Percentiles rank a stretch among this genome's conserved stretches.
These are phyloP conservation scores for Henningerozyma blattae DNA, from an alignment of 805 yeast species.

Conservation along the genomic window DNA sequence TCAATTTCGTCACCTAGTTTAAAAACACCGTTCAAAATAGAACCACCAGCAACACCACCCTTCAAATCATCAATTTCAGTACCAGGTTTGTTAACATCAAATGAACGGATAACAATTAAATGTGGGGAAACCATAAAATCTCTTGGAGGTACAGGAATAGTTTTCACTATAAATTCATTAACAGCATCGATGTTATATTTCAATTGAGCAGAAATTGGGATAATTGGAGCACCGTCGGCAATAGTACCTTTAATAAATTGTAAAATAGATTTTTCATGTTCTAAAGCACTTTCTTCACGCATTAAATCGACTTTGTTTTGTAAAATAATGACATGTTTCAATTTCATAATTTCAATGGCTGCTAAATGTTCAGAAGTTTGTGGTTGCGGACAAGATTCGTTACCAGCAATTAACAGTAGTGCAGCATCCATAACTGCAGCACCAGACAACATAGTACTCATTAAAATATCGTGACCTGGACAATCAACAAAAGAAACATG, in stretches of 20 bases:
- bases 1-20: constrained; percentile 96
- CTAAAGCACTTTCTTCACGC: constrained; percentile 94
- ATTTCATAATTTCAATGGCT: constrained; percentile 98
- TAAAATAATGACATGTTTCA: constrained; percentile 88
- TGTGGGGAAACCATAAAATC: constrained; percentile 91
- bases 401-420: constrained; percentile 87
- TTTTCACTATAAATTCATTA: constrained; percentile 88
- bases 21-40: constrained; percentile 93
- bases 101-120: constrained; percentile 93
- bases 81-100: constrained; percentile 98
- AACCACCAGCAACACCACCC: constrained; percentile 99
- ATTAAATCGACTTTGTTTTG: constrained; percentile 98
- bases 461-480: constrained; percentile 99
- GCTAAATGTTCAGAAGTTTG: constrained; percentile 99
- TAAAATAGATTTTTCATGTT: constrained; percentile 86
- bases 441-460: constrained; percentile 99
- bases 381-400: constrained; percentile 99
- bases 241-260: constrained; percentile 94
- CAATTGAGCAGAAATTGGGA: constrained; percentile 97
- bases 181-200: constrained; percentile 98
- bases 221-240: constrained; percentile 98
- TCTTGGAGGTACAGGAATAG: constrained; percentile 89
- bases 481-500: constrained; percentile 99
- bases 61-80: constrained; percentile 91
- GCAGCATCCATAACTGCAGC: constrained; percentile 99